A percentile compares a stretch with the other conserved stretches of the same genome.
phyloP scores from a whole-genome alignment of 495 filamentous ascomycete genomes.

The Aspergillus diversus region DNA sequence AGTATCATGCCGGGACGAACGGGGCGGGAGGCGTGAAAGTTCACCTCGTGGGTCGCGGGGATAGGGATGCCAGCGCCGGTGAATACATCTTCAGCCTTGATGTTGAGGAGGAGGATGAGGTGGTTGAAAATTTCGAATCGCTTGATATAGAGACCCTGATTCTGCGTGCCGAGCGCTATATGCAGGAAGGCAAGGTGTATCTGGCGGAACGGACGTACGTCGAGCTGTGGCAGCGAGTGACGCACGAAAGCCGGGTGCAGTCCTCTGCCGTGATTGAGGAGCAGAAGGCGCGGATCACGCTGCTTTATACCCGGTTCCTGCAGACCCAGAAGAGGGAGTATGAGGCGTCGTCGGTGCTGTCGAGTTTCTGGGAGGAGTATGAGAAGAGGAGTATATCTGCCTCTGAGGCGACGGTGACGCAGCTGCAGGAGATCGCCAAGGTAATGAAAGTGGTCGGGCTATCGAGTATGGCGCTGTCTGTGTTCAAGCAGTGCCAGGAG shows the following conservation, averaged over 20 bases:
- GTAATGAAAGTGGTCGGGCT: conserved; percentile 44
- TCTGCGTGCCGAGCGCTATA: conserved; percentile 27
- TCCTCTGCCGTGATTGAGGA: conserved; percentile 38
- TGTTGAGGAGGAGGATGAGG: conserved; percentile 25
- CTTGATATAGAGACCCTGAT: conserved; percentile 23
- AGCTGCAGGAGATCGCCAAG: conserved; percentile 40
- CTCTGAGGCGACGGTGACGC: conserved; percentile 32
- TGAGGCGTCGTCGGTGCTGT: conserved; percentile 42
- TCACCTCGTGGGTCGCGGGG: conserved; percentile 16
- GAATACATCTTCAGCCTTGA: conserved; percentile 25
- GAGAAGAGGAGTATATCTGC: conserved; percentile 30
- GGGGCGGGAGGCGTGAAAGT: conserved; percentile 16
- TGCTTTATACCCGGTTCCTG: conserved; percentile 41
- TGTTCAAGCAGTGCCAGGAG: conserved; percentile 42
- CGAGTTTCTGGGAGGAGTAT: conserved; percentile 45
- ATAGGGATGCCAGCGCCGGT: conserved; percentile 10
- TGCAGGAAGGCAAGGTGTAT: conserved; percentile 27
- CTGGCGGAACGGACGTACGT: conserved; percentile 41
- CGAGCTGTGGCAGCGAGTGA: conserved; percentile 44
- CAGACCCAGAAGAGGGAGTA: conserved; percentile 36
- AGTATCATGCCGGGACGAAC: conserved; percentile 10
- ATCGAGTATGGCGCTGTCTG: conserved; percentile 36
- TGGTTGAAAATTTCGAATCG: conserved; percentile 17
- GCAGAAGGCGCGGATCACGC: conserved; percentile 36
- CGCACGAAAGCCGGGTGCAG: conserved; percentile 33